Base-by-base conservation (phyloP, 2,329 filamentous ascomycete genomes). In the Phoma sp. region DNA sequence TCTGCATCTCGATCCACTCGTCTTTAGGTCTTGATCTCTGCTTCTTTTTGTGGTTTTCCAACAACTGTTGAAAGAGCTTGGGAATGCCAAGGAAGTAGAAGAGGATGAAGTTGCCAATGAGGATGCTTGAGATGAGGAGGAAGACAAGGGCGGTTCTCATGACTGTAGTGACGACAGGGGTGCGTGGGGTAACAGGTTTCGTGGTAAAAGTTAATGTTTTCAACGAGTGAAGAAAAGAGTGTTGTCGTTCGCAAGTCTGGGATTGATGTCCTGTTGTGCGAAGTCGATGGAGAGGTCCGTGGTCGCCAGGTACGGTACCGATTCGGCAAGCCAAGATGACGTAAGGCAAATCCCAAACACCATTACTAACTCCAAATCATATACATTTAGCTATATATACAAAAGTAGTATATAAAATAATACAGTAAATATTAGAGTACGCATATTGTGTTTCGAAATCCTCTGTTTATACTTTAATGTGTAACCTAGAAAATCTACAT, bases 41-140 rank as follows among this genome's bases (percentile, higher is more conserved):
- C 7, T 55, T 55, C 7, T 49, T 55, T 4, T 39, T 38, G 6
- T 55, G 39, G 9, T 55, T 55, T 6, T 42, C 23, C 3, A 50
- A 21, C 3, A 55, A n/a, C 5, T 55, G 33, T n/a, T 46, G 36
- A 14, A 55, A 45, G 10, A 55, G 45, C 7, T 37, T 46, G 3
- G 52, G 52, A 7, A 55, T 50, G 46, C 52, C 52, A 17, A 55
- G 52, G 29, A 55, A 55, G 21, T 55, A 50, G 21, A 55, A 55
- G 12, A 55, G 18, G 29, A 55, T 26, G 34, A 55, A 50, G 29
- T 55, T 55, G 46, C 43, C 40, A 17, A 46, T 7, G 6, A 55
- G 17, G 21, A 55, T 55, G 39, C 20, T 17, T 12, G 46, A 30
- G 17, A 55, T 55, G 29, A 55, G 46, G 7, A 55, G 34, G 23